A percentile compares a stretch with the other conserved stretches of the same genome.
phyloP scores from a whole-genome alignment of 192 early-diverging fungal genomes.

The Geranomyces michiganensis region DNA sequence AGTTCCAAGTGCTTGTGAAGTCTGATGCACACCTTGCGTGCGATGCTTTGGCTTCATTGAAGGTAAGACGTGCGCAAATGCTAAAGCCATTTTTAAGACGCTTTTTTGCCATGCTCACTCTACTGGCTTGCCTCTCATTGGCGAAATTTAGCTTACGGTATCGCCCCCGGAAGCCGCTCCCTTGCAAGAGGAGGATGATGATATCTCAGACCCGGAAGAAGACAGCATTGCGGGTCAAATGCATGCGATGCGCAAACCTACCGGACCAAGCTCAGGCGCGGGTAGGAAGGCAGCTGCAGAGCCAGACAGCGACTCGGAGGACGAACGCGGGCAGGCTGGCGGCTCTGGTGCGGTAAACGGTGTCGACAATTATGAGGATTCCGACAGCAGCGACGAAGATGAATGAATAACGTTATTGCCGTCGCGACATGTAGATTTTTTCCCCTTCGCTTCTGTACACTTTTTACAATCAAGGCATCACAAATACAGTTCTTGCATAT shows the following conservation, averaged over 20 bases:
- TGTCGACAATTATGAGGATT: constrained; percentile 27
- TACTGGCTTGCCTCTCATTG: too few relatives aligned
- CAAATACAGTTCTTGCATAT: too few relatives aligned
- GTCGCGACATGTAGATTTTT: not conserved
- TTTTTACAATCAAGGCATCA: too few relatives aligned
- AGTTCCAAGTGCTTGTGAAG: constrained; percentile 82
- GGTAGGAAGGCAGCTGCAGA: constrained; percentile 20
- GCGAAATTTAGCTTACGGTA: constrained; percentile 49
- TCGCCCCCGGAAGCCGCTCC: constrained; percentile 73
- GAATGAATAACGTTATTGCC: constrained; percentile 1
- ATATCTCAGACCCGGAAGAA: constrained; percentile 96
- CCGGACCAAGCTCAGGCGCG: not conserved
- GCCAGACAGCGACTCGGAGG: constrained; percentile 5
- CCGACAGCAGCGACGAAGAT: constrained; percentile 33
- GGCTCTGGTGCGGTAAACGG: not conserved
- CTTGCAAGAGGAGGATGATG: constrained; percentile 82
- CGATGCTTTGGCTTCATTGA: constrained; percentile 78
- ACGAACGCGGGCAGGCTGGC: not conserved
- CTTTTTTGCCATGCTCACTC: not conserved
- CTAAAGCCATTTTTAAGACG: not conserved
- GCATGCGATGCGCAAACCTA: constrained; percentile 67
- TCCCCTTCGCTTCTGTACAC: too few relatives aligned
- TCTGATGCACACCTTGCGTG: constrained; percentile 85
- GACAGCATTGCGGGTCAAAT: constrained; percentile 96
- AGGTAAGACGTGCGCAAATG: constrained; percentile 53